A percentile compares a stretch with the other conserved stretches of the same genome.
phyloP scores from a whole-genome alignment of 345 rosid species.

The Nasturtium officinale region DNA sequence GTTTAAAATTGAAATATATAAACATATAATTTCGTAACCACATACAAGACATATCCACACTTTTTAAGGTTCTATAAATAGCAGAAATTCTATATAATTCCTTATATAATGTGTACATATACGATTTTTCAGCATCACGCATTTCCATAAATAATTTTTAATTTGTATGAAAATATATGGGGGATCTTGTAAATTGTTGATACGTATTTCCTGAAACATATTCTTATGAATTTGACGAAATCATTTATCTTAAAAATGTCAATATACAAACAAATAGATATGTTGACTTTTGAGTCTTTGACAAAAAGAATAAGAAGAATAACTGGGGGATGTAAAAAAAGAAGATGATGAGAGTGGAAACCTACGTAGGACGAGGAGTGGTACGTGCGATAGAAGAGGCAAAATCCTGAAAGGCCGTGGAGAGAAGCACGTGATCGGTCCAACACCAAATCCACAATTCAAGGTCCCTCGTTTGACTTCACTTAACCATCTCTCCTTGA shows the following conservation, averaged over 20 bases:
- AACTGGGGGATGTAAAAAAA: neutral
- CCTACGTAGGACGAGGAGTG: conserved; percentile 24
- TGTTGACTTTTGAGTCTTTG: conserved; percentile 6
- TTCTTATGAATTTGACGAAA: neutral
- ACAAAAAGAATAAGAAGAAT: conserved; percentile 24
- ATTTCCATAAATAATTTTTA: neutral
- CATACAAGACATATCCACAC: neutral
- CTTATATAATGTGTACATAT: neutral
- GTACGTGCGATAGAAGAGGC: conserved; percentile 45
- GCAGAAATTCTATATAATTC: neutral
- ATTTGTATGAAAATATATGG: neutral
- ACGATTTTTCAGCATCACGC: neutral
- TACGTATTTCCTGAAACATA: conserved; percentile 3
- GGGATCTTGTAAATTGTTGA: neutral
- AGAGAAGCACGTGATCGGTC: conserved; percentile 45
- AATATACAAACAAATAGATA: neutral
- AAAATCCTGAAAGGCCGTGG: conserved; percentile 42
- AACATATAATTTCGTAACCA: neutral
- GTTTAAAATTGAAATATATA: conserved; percentile 1
- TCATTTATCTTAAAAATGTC: neutral
- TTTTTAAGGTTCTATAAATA: conserved; percentile 8
- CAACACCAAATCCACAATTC: conserved; percentile 45
- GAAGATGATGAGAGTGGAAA: conserved; percentile 2
- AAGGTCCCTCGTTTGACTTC: conserved; percentile 50
- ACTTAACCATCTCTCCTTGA: conserved; percentile 33